These are phyloP conservation scores for Dendrobium officinale DNA, from an alignment of 106 monocot species.

Conservation along the genomic window DNA sequence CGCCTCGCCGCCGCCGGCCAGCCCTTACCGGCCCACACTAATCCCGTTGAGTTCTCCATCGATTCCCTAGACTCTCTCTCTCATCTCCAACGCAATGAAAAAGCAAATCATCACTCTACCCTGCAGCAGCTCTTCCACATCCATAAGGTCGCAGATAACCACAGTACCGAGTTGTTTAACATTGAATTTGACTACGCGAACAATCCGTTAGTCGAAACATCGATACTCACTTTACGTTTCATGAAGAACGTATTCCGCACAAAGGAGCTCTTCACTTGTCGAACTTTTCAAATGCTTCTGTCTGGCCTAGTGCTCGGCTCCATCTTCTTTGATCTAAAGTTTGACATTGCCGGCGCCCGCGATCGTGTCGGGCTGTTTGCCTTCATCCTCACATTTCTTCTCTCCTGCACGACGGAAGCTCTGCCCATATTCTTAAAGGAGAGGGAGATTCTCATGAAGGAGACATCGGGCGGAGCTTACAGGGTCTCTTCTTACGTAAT, in stretches of 20 bases:
- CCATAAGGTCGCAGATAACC: background rate
- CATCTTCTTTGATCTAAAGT: slow-evolving; percentile 63
- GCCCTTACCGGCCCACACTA: slow-evolving; percentile 41
- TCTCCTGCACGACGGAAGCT: slow-evolving; percentile 79
- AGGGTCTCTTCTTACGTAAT: slow-evolving; percentile 72
- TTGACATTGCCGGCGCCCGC: slow-evolving; percentile 18
- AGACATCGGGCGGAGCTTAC: slow-evolving; percentile 66
- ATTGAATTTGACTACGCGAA: slow-evolving; percentile 36
- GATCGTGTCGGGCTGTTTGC: slow-evolving; percentile 86
- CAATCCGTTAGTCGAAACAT: slow-evolving; percentile 41
- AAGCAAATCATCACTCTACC: slow-evolving; percentile 22
- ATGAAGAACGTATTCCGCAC: slow-evolving; percentile 73
- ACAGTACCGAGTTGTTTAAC: background rate
- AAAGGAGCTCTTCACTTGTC: slow-evolving; percentile 67
- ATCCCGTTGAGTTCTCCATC: slow-evolving; percentile 76
- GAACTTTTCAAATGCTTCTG: slow-evolving; percentile 62
- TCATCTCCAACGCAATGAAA: slow-evolving; percentile 5
- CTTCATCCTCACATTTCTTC: slow-evolving; percentile 80
- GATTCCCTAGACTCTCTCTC: slow-evolving; percentile 51
- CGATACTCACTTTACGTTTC: slow-evolving; percentile 63
- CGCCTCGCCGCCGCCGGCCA: slow-evolving; percentile 36
- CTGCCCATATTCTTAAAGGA: slow-evolving; percentile 88
- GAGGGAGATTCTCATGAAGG: slow-evolving; percentile 77
- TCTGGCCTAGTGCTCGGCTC: slow-evolving; percentile 71
- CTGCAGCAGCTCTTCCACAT: slow-evolving; percentile 66